Percentiles rank a stretch among this genome's conserved stretches.
These are phyloP conservation scores for Coemansia sp. DNA, from an alignment of 192 early-diverging fungal genomes.

Conservation along the genomic window DNA sequence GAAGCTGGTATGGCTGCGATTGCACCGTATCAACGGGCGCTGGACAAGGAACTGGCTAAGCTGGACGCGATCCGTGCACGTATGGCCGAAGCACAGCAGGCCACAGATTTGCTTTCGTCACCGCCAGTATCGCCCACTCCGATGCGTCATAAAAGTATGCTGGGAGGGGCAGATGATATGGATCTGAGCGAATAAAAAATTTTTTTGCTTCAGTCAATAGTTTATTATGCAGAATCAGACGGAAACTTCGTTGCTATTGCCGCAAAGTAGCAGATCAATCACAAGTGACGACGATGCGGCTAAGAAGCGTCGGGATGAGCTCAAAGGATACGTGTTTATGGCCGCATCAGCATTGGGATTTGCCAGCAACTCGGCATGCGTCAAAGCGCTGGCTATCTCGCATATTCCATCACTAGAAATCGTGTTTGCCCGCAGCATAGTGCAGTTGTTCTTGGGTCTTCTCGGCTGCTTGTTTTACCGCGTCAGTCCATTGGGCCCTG, in stretches of 20 bases:
- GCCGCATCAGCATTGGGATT: slow-evolving; percentile 69
- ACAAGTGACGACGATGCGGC: neutral
- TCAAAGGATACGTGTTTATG: slow-evolving; percentile 56
- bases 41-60: slow-evolving; percentile 45
- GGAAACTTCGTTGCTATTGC: neutral
- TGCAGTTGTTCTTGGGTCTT: slow-evolving; percentile 63
- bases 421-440: slow-evolving; percentile 67
- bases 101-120: slow-evolving; percentile 8
- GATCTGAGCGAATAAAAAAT: slow-evolving; percentile 5
- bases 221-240: neutral
- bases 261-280: neutral
- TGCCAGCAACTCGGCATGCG: slow-evolving; percentile 68
- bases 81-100: slow-evolving; percentile 23
- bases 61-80: slow-evolving; percentile 41
- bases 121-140: slow-evolving; percentile 13
- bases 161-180: slow-evolving; percentile 1
- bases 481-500: slow-evolving; percentile 58
- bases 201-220: too few species aligned
- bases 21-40: slow-evolving; percentile 35
- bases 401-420: slow-evolving; percentile 66
- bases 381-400: slow-evolving; percentile 60
- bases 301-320: slow-evolving; percentile 26
- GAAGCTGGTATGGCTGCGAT: slow-evolving; percentile 18
- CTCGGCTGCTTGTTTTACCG: slow-evolving; percentile 54
- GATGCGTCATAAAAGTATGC: neutral